Evolutionary conservation across 805 yeast species (phyloP), one percentile per base, ranked within the genome.

Genomic region (Saccharomycopsis lassenensis): DNA sequence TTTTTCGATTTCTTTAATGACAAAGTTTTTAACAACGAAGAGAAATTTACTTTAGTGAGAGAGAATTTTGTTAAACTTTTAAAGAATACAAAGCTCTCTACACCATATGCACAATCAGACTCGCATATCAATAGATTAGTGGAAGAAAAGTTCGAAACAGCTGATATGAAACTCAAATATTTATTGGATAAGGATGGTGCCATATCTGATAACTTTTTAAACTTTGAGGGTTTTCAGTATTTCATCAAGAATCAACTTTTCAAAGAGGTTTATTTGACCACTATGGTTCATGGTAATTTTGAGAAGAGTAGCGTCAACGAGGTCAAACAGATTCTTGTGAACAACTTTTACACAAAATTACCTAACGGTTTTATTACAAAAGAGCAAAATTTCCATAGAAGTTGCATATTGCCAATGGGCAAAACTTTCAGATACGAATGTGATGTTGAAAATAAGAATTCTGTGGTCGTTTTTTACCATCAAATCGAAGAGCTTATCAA

Each of bases 21-120:
- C 26, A 25, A 12, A 14, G 42, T 27, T 14, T 31, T 43, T 29
- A 39, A 37, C 15, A 35, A 24, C 20, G 26, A 33, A 34, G 71
- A 69, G 22, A 65, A 94, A 44, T 89, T 83, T 48, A 67, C 71
- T 15, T 65, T 80, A 3, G 58, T 78, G 16, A 79, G 74, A 52
- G 84, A 76, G 49, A 79, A 76, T 49, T 49, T 71, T 12, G 54
- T 61, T 10, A 77, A 82, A 53, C 73, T 69, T 39, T 65, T 72
- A 51, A 71, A 69, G 46, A 89, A 89, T 55, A 72, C 71, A 44
- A 77, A 80, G 10, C 82, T 61, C 50, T 67, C 75, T 20, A 76
- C 72, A 21, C 96, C 97, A 1, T 89, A 83, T 54, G 62, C 68
- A 29, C 95, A 85, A 56, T 69, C 83, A 43, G 77, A 81, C 1